Percentiles rank a stretch among this genome's conserved stretches.
These are phyloP conservation scores for Fusarium tanahbumbuense DNA, from an alignment of 2,329 filamentous ascomycete species.

Conservation along the genomic window DNA sequence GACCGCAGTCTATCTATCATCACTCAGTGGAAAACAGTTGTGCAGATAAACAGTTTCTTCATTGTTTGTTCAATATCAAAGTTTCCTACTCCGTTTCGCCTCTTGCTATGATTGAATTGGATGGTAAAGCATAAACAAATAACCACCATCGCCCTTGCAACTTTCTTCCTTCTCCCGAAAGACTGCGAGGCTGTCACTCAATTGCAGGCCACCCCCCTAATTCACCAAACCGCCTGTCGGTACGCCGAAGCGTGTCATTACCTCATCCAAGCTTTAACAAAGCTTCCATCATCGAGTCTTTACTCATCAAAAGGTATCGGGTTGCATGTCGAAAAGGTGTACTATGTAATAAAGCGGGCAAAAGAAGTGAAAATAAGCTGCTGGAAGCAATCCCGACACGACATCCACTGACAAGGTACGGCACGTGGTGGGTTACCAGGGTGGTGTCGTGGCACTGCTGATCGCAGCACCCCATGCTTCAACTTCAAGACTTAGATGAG, in stretches of 20 bases:
- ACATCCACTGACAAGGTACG: slow-evolving; percentile 16
- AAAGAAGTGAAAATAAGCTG: slow-evolving; percentile 48
- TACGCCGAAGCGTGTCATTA: slow-evolving; percentile 39
- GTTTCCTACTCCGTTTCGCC: slow-evolving; percentile 53
- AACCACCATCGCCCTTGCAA: slow-evolving; percentile 33
- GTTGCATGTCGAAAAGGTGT: slow-evolving; percentile 47
- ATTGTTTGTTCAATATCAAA: slow-evolving; percentile 44
- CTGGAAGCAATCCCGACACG: slow-evolving; percentile 17
- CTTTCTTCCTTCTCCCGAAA: slow-evolving; percentile 16
- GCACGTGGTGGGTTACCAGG: slow-evolving; percentile 35
- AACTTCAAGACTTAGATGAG: slow-evolving; percentile 55
- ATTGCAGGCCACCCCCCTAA: slow-evolving; percentile 29
- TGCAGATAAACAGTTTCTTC: slow-evolving; percentile 27
- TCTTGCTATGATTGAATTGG: slow-evolving; percentile 49
- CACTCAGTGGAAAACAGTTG: neutral
- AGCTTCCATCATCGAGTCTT: slow-evolving; percentile 41
- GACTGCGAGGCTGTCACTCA: slow-evolving; percentile 15
- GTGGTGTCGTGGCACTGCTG: slow-evolving; percentile 37
- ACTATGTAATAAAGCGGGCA: slow-evolving; percentile 49
- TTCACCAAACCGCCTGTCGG: slow-evolving; percentile 35
- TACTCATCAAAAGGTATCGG: slow-evolving; percentile 46
- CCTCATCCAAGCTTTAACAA: slow-evolving; percentile 34
- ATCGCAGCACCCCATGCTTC: slow-evolving; percentile 27
- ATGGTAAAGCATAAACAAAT: slow-evolving; percentile 45
- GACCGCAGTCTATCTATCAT: neutral